Percentiles rank a stretch among this genome's conserved stretches.
These are phyloP conservation scores for Lithospermum erythrorhizon DNA, from an alignment of 257 asterid species.

Conservation along the genomic window DNA sequence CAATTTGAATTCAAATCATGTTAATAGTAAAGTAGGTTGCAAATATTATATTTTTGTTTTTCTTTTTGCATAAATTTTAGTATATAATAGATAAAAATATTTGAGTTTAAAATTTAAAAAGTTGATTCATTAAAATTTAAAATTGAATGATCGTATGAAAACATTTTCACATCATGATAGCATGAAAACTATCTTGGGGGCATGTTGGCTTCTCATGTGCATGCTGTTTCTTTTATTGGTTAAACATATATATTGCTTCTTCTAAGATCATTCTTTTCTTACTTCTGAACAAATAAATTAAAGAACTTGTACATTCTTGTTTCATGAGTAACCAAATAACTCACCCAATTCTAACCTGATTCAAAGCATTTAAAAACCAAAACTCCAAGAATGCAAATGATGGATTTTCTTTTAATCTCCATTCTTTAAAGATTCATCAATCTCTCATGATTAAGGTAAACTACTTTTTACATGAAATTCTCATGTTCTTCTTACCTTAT, in stretches of 20 bases:
- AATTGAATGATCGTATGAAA: too few species aligned
- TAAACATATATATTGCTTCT: not conserved
- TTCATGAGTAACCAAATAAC: conserved; percentile 46
- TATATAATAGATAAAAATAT: too few species aligned
- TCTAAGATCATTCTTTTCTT: not conserved
- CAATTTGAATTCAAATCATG: too few species aligned
- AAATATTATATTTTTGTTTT: too few species aligned
- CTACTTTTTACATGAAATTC: conserved; percentile 48
- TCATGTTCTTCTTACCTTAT: conserved; percentile 66
- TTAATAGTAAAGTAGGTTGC: too few species aligned
- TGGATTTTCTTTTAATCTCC: not conserved
- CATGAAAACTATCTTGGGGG: too few species aligned
- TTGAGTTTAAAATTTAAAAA: too few species aligned
- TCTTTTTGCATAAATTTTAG: too few species aligned
- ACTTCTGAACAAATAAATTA: not conserved
- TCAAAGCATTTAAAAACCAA: conserved; percentile 29
- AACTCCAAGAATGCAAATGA: conserved; percentile 6
- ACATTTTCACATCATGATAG: too few species aligned
- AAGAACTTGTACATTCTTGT: not conserved
- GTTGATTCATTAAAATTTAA: too few species aligned
- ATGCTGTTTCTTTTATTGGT: too few species aligned
- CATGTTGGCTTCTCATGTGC: too few species aligned
- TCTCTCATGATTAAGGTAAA: conserved; percentile 25
- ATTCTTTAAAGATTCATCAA: conserved; percentile 9
- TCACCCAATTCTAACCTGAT: conserved; percentile 67